Evolutionary conservation across 495 filamentous ascomycete genomes (phyloP), one percentile per base, ranked within the genome.

Genomic region (Friedmanniomyces simplex): DNA sequence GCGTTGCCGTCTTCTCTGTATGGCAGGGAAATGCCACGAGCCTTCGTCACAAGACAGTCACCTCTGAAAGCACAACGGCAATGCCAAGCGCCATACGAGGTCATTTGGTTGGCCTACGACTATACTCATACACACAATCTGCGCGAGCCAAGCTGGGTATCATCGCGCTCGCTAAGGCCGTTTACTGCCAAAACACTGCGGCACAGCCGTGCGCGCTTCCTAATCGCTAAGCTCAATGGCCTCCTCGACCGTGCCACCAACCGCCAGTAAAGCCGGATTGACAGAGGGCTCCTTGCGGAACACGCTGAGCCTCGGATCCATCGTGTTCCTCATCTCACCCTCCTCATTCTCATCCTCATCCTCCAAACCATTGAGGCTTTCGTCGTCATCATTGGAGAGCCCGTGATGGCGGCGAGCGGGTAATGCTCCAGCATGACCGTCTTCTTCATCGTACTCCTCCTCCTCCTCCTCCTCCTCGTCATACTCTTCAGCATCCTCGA

Each of bases 151-250:
- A 3, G 4, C 10, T 4, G 28, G 28, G 28, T 32, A 32, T 32
- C 28, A 10, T 10, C 28, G 28, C 28, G 28, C 28, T 32, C 28
- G 10, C 28, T 32, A 32, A 32, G 10, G 28, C 28, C 10, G 28
- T 32, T 10, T 32, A 32, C 28, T 32, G 28, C 28, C 28, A 4
- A 32, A 32, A n/a, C 4, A 32, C 28, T 32, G 28, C 28, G 28
- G 28, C 28, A n/a, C n/a, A 3, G 28, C 28, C 28, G 28, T 32
- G 28, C 28, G 10, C 28, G 28, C 28, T 10, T 32, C 28, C 49
- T 52, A 67, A 47, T 67, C 65, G 26, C 62, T 65, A 16, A 67
- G 52, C 58, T 67, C 65, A 43, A 67, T 65, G 14, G 65, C 65
- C 36, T 66, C 65, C 41, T 65, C 59, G 11, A 49, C 64, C 20